Base-by-base conservation (phyloP, 345 rosid genomes). In the Ailanthus altissimus region DNA sequence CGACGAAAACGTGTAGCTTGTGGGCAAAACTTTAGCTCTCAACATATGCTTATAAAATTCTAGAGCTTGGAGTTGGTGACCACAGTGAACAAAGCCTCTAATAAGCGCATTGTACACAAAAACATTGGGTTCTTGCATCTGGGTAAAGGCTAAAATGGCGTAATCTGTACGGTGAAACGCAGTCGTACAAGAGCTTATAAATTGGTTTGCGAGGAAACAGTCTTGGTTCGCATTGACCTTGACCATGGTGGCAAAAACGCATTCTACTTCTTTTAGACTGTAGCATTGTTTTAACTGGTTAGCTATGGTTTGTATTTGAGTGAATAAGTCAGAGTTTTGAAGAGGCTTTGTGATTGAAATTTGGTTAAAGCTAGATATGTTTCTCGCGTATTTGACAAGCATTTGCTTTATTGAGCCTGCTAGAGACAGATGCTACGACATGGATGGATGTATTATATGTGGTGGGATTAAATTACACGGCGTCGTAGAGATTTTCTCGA, bases 21-120 rank as follows among this genome's bases (percentile, higher is more conserved):
- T 80, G 12, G 96, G 96, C 59, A 79, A 75, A 60, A 94, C 83
- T 9, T 81, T 68, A 66, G 81, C 88, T 54, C 86, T 86, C 70
- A 90, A 76, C 92, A 92, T 88, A 64, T 64, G 68, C 28, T 51
- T 23, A 77, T 85, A 87, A 15, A 76, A 60, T 40, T 80, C 75
- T 14, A 88, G 81, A 42, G 97, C 91, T 69, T 73, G 84, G 49
- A 81, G 10, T 3, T 92, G 92, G 72, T 47, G 20, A 25, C 71
- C 53, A 57, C 86, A 79, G 36, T 70, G 81, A 67, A 83, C 83
- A 42, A 88, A 79, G 73, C 88, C 91, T 80, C 83, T 81, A 69
- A 89, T 84, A 80, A 89, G 75, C 2, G 96, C 97, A 76, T 92
- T 94, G 67, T 92, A 90, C 38, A 90, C 94, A 67, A 85, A 92